A percentile compares a stretch with the other conserved stretches of the same genome.
These are phyloP conservation scores for Trypanosoma caninum DNA, from an alignment of 208 protist genomes.

Conservation along the genomic window DNA sequence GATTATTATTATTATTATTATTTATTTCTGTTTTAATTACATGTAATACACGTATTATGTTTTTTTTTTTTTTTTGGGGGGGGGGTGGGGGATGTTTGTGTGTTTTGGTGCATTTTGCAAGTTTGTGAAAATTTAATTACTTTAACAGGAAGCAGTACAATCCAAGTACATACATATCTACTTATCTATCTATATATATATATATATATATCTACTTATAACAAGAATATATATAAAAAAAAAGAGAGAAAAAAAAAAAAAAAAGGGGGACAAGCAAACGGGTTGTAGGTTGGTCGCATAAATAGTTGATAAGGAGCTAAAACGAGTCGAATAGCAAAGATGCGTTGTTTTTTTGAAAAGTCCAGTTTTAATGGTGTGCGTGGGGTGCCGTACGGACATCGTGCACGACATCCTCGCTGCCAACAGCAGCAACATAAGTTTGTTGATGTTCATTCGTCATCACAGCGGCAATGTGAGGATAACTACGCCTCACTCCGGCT, in stretches of 20 bases:
- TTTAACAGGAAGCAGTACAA: too few species aligned
- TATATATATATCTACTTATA: background rate
- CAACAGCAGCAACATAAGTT: background rate
- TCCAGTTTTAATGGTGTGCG: background rate
- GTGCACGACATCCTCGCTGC: background rate
- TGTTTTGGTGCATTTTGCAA: too few species aligned
- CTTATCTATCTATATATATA: background rate
- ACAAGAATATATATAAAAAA: background rate
- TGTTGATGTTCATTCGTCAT: background rate
- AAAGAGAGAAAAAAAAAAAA: constrained; percentile 5
- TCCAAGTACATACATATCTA: too few species aligned
- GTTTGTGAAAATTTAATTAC: too few species aligned
- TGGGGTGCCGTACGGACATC: background rate
- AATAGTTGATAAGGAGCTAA: too few species aligned
- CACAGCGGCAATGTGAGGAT: background rate
- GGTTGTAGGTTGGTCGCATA: background rate
- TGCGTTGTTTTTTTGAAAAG: background rate
- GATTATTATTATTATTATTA: too few species aligned
- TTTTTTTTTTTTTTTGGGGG: too few species aligned
- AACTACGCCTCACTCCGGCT: background rate
- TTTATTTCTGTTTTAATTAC: too few species aligned
- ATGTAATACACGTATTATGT: too few species aligned
- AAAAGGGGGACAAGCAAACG: background rate
- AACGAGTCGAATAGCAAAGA: too few species aligned
- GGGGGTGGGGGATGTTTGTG: too few species aligned